phyloP scores from a whole-genome alignment of 306 rosid species.

The Cucurbita argyrosperma region DNA sequence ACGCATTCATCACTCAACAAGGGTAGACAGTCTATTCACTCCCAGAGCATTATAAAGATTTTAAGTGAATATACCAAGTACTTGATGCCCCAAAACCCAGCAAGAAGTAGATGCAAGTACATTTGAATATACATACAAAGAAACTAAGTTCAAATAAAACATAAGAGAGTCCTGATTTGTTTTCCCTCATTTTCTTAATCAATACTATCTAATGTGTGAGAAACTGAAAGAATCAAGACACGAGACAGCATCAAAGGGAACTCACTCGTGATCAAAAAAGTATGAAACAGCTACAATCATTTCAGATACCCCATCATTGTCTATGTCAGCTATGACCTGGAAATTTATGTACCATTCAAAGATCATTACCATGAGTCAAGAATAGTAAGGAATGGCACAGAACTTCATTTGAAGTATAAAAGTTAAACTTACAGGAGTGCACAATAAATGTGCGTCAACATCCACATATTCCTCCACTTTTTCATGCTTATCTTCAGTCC shows the following conservation, averaged over 20 bases:
- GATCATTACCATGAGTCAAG: background rate
- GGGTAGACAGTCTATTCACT: background rate
- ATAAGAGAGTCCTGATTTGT: background rate
- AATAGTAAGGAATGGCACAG: background rate
- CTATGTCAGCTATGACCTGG: slow-evolving; percentile 95
- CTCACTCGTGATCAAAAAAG: slow-evolving; percentile 95
- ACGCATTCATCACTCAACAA: no score
- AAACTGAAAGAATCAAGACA: background rate
- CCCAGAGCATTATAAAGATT: background rate
- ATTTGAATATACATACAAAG: background rate
- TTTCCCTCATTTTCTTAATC: background rate
- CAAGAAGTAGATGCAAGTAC: background rate
- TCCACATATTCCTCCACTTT: slow-evolving; percentile 69
- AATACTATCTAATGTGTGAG: background rate
- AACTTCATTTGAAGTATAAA: background rate
- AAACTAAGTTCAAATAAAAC: background rate
- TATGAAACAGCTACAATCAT: slow-evolving; percentile 91
- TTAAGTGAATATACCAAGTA: background rate
- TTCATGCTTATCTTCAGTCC: slow-evolving; percentile 61
- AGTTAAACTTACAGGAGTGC: slow-evolving; percentile 72
- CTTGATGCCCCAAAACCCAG: background rate
- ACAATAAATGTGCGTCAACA: slow-evolving; percentile 72
- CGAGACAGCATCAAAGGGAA: slow-evolving; percentile 5
- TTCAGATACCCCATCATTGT: slow-evolving; percentile 87
- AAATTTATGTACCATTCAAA: slow-evolving; percentile 5